Conservation (phyloP, 208 protist genomes). For the Trypanosomatidae sp. region DNA sequence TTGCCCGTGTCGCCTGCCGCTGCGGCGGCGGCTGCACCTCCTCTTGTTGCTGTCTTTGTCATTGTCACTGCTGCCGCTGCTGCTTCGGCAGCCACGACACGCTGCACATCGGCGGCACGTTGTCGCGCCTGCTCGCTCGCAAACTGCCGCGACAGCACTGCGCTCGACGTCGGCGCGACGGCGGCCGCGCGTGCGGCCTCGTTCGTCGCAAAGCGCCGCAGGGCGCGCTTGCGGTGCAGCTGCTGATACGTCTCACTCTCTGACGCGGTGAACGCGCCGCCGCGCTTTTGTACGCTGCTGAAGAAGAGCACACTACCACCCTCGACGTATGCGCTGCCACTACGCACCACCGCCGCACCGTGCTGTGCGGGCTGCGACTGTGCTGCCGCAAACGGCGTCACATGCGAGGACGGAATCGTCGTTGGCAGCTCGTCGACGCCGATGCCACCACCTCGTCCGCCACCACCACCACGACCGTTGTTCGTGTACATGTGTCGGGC, state of each 20-base stretch:
- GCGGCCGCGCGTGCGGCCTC: constrained; percentile 7
- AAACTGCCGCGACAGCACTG: constrained; percentile 13
- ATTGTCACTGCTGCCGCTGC: no score
- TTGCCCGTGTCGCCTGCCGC: no score
- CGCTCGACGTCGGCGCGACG: constrained; percentile 9
- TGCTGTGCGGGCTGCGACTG: constrained; percentile 51
- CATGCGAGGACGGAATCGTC: constrained; percentile 13
- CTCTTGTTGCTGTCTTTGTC: no score
- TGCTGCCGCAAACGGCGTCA: constrained; percentile 44
- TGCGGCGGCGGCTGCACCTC: no score
- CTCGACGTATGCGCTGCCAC: constrained; percentile 16
- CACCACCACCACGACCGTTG: not conserved
- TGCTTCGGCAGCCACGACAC: no score
- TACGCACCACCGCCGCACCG: constrained; percentile 52
- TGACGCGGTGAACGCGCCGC: constrained; percentile 59
- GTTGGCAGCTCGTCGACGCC: not conserved
- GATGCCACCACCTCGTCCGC: not conserved
- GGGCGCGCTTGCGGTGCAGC: constrained; percentile 32
- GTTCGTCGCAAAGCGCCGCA: constrained; percentile 21
- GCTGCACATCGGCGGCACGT: constrained; percentile 10
- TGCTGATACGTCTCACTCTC: constrained; percentile 54
- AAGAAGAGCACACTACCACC: constrained; percentile 63
- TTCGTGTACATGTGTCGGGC: not conserved
- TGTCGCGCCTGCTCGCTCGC: constrained; percentile 12
- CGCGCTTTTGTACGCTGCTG: constrained; percentile 69